phyloP scores from a whole-genome alignment of 2,329 filamentous ascomycete genomes.

The Penicillium sp. region DNA sequence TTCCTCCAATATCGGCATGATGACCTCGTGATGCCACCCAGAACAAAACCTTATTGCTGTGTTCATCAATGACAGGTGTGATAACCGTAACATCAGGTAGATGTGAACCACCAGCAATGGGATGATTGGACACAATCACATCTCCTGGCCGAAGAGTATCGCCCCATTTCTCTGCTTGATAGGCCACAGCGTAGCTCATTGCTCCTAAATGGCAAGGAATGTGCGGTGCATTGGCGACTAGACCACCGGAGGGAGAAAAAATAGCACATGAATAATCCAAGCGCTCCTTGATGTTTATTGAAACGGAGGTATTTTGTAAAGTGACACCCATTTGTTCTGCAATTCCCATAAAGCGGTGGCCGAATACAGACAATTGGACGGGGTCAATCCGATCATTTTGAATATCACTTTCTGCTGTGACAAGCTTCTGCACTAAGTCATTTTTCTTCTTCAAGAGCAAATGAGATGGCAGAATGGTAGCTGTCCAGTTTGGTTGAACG shows the following conservation, averaged over 20 bases:
- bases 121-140: slow-evolving; percentile 79
- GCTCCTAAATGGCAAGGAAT: slow-evolving; percentile 73
- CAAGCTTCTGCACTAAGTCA: too few species aligned
- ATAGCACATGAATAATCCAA: slow-evolving; percentile 80
- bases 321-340: slow-evolving; percentile 58
- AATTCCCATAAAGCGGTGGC: slow-evolving; percentile 56
- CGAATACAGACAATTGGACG: slow-evolving; percentile 53
- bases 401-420: slow-evolving; percentile 11
- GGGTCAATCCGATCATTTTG: slow-evolving; percentile 40
- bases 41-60: slow-evolving; percentile 66
- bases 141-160: slow-evolving; percentile 74
- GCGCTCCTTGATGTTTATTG: slow-evolving; percentile 76
- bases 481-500: slow-evolving; percentile 72
- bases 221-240: slow-evolving; percentile 68
- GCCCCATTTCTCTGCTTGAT: slow-evolving; percentile 69
- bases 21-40: slow-evolving; percentile 78
- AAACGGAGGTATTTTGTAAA: slow-evolving; percentile 53
- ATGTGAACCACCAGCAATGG: slow-evolving; percentile 78
- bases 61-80: slow-evolving; percentile 68
- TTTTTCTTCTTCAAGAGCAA: slow-evolving; percentile 55
- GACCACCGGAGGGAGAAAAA: slow-evolving; percentile 69
- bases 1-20: slow-evolving; percentile 77
- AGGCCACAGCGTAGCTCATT: slow-evolving; percentile 64
- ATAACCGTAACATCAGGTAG: slow-evolving; percentile 78
- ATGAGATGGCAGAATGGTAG: slow-evolving; percentile 83